Percentiles rank a stretch among this genome's conserved stretches.
phyloP scores from a whole-genome alignment of 1,284 basidiomycete genomes.

The Ceratobasidium sp. region DNA sequence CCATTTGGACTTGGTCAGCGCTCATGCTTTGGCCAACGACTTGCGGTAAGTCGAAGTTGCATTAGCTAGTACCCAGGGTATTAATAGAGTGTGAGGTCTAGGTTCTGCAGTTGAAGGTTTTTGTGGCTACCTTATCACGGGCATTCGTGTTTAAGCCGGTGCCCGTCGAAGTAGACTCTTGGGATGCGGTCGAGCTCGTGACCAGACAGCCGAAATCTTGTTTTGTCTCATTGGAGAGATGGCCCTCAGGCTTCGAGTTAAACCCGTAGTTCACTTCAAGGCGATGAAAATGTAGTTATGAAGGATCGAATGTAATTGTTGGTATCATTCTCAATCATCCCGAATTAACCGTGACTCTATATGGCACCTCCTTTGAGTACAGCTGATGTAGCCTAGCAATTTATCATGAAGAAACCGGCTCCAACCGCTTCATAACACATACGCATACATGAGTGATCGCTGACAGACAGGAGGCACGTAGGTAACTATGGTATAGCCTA shows the following conservation, averaged over 20 bases:
- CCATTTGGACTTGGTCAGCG: slow-evolving; percentile 38
- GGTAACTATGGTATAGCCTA: too few species aligned
- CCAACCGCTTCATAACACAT: too few species aligned
- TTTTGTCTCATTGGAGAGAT: slow-evolving; percentile 27
- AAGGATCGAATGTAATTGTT: too few species aligned
- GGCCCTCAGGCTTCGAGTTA: not conserved
- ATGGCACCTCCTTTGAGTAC: too few species aligned
- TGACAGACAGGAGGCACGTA: too few species aligned
- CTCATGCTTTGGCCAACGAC: slow-evolving; percentile 39
- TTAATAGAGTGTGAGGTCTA: not conserved
- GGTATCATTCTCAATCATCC: too few species aligned
- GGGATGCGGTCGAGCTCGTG: slow-evolving; percentile 19
- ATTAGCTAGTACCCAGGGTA: not conserved
- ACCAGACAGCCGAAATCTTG: slow-evolving; percentile 22
- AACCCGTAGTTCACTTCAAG: too few species aligned
- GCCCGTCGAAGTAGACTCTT: slow-evolving; percentile 1
- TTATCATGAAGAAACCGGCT: too few species aligned
- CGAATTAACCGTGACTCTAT: too few species aligned
- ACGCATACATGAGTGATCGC: too few species aligned
- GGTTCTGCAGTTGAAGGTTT: slow-evolving; percentile 34
- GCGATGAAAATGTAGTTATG: too few species aligned
- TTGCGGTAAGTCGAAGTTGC: slow-evolving; percentile 13
- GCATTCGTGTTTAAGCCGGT: slow-evolving; percentile 30
- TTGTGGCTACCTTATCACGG: slow-evolving; percentile 4
- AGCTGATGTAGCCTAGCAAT: too few species aligned